Evolutionary conservation across 31 red algal genomes (phyloP).

Genomic region (Endocladia muricata): DNA sequence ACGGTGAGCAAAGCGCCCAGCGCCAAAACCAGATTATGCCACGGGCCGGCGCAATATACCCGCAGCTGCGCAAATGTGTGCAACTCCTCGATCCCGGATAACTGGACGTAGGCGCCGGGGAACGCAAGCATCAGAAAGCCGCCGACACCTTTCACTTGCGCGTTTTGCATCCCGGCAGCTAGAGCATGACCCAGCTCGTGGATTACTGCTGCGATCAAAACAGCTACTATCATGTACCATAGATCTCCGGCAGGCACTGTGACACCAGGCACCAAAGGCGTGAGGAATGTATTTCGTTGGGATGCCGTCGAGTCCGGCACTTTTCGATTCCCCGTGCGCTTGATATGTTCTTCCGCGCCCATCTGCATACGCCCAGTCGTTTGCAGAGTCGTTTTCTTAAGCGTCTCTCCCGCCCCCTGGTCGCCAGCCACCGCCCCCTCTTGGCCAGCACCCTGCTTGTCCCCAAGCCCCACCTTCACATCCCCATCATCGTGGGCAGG

Average conservation of each 20-base stretch:
- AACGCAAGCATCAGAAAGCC: slow-evolving; percentile 62
- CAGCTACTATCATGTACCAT: slow-evolving; percentile 50
- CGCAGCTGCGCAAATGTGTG: slow-evolving; percentile 24
- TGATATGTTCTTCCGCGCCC: neutral
- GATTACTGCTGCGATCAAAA: slow-evolving; percentile 43
- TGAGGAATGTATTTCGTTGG: slow-evolving; percentile 15
- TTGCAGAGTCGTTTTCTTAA: neutral
- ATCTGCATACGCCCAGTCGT: neutral
- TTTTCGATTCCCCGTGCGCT: neutral
- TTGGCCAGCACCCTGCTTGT: too few species aligned
- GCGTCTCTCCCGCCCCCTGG: neutral
- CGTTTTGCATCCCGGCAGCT: slow-evolving; percentile 52
- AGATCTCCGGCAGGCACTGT: slow-evolving; percentile 50
- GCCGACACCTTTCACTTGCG: slow-evolving; percentile 48
- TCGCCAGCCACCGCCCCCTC: too few species aligned
- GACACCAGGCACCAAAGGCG: slow-evolving; percentile 55
- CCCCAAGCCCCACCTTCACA: too few species aligned
- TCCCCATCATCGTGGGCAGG: too few species aligned
- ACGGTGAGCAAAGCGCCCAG: slow-evolving; percentile 15
- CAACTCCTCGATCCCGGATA: slow-evolving; percentile 29
- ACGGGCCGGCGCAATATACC: slow-evolving; percentile 74
- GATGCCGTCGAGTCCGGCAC: neutral
- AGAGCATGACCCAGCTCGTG: slow-evolving; percentile 88
- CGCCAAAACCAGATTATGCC: slow-evolving; percentile 64
- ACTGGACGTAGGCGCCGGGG: slow-evolving; percentile 79